Evolutionary conservation across 1,284 basidiomycete genomes (phyloP).

Genomic region (Cutaneotrichosporon sp.): DNA sequence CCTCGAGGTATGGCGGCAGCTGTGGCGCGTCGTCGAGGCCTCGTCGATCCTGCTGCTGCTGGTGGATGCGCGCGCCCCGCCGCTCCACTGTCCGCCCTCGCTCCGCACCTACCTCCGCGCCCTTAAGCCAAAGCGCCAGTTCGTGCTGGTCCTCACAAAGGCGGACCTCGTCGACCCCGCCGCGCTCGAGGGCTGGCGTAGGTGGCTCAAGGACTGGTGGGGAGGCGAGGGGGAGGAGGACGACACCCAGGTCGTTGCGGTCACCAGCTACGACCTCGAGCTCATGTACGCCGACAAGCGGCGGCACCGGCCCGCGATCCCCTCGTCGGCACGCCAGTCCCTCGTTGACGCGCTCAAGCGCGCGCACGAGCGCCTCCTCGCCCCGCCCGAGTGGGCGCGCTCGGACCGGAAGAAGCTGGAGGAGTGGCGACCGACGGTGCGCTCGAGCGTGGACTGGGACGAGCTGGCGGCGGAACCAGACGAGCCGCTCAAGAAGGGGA

Average conservation of each 20-base stretch:
- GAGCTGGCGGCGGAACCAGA: slow-evolving; percentile 31
- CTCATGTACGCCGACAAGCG: slow-evolving; percentile 28
- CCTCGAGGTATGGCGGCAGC: slow-evolving; percentile 85
- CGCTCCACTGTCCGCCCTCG: slow-evolving; percentile 60
- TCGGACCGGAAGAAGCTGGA: slow-evolving; percentile 57
- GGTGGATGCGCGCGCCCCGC: slow-evolving; percentile 82
- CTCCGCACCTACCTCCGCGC: slow-evolving; percentile 56
- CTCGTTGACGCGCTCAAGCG: slow-evolving; percentile 69
- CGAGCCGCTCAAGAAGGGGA: too few species aligned
- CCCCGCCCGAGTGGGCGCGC: slow-evolving; percentile 59
- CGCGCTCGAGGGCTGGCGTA: slow-evolving; percentile 66
- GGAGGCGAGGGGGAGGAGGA: slow-evolving; percentile 23
- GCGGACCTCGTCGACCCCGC: slow-evolving; percentile 69
- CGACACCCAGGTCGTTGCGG: slow-evolving; percentile 62
- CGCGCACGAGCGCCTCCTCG: slow-evolving; percentile 68
- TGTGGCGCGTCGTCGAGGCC: slow-evolving; percentile 81
- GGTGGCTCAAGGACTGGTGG: slow-evolving; percentile 64
- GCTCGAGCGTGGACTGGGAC: slow-evolving; percentile 70
- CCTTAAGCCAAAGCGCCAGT: slow-evolving; percentile 57
- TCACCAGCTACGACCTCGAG: slow-evolving; percentile 69
- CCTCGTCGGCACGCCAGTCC: slow-evolving; percentile 55
- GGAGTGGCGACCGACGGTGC: slow-evolving; percentile 68
- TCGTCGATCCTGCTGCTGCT: slow-evolving; percentile 81
- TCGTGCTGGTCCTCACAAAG: slow-evolving; percentile 82
- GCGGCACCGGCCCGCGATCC: slow-evolving; percentile 66